Conservation (phyloP, 306 rosid genomes). For the Vigna radiata region DNA sequence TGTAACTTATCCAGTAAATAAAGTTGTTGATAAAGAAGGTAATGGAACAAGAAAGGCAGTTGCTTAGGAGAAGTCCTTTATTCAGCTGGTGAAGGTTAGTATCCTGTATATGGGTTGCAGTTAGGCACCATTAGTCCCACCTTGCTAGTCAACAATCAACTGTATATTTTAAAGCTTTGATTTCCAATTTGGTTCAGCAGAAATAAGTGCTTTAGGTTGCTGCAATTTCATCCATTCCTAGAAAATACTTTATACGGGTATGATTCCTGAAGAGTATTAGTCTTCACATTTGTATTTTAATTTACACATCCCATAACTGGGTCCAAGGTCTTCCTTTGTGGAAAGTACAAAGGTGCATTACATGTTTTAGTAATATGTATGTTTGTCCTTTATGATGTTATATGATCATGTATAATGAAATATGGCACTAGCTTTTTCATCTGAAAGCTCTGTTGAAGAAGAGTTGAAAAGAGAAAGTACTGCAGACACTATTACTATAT, state of each 20-base stretch:
- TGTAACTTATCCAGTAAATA: constrained; percentile 89
- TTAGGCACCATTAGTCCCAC: constrained; percentile 23
- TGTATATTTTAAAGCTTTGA: constrained; percentile 22
- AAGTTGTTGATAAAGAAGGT: constrained; percentile 72
- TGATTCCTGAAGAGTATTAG: constrained; percentile 19
- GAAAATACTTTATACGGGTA: constrained; percentile 26
- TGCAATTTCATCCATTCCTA: constrained; percentile 29
- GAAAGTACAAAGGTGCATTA: constrained; percentile 33
- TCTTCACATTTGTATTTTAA: not conserved
- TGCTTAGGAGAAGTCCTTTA: constrained; percentile 94
- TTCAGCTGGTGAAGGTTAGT: constrained; percentile 90
- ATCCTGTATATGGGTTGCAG: constrained; percentile 23
- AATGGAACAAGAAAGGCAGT: constrained; percentile 78
- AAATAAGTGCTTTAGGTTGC: constrained; percentile 32
- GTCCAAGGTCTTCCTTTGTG: constrained; percentile 2
- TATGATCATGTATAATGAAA: constrained; percentile 47
- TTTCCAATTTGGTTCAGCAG: constrained; percentile 21
- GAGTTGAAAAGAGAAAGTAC: constrained; percentile 97
- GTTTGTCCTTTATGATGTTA: constrained; percentile 38
- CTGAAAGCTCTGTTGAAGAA: constrained; percentile 98
- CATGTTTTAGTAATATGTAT: constrained; percentile 39
- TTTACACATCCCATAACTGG: constrained; percentile 7
- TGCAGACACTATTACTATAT: constrained; percentile 89
- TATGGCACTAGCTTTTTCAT: constrained; percentile 89
- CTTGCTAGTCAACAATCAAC: constrained; percentile 26